Evolutionary conservation across 495 filamentous ascomycete genomes (phyloP).

Genomic region (Cairneyella variabilis): DNA sequence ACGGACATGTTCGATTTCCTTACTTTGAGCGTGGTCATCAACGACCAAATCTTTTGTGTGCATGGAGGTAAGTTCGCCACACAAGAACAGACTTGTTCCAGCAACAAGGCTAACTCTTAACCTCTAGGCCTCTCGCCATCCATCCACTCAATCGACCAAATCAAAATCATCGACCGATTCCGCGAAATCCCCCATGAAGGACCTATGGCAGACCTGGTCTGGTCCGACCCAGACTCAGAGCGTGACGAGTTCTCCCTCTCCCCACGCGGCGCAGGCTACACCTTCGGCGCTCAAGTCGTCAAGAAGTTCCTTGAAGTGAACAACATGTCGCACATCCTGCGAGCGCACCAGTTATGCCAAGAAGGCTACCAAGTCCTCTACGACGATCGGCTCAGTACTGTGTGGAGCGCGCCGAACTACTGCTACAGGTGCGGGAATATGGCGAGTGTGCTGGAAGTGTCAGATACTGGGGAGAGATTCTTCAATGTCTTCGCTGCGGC

Average conservation of each 20-base stretch:
- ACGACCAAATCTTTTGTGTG: constrained; percentile 98
- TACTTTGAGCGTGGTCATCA: constrained; percentile 93
- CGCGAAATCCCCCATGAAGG: constrained; percentile 97
- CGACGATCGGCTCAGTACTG: constrained; percentile 89
- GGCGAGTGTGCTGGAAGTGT: constrained; percentile 94
- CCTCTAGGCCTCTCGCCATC: constrained; percentile 77
- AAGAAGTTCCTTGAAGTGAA: constrained; percentile 97
- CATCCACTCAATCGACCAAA: constrained; percentile 98
- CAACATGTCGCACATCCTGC: constrained; percentile 91
- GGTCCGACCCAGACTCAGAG: constrained; percentile 95
- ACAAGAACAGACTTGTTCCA: background rate
- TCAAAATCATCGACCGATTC: constrained; percentile 98
- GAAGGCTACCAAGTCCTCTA: constrained; percentile 96
- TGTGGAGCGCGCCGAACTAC: constrained; percentile 97
- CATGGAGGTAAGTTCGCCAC: constrained; percentile 61
- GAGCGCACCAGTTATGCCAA: constrained; percentile 95
- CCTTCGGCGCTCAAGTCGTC: constrained; percentile 94
- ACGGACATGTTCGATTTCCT: constrained; percentile 99
- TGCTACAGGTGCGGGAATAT: constrained; percentile 96
- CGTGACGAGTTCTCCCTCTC: constrained; percentile 94
- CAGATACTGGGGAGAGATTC: constrained; percentile 81
- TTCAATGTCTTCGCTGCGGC: constrained; percentile 98
- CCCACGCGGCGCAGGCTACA: constrained; percentile 92
- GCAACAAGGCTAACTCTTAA: background rate
- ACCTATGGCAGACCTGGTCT: constrained; percentile 98